Conservation (phyloP, 2,329 filamentous ascomycete species). For the Botrytis cinerea region DNA sequence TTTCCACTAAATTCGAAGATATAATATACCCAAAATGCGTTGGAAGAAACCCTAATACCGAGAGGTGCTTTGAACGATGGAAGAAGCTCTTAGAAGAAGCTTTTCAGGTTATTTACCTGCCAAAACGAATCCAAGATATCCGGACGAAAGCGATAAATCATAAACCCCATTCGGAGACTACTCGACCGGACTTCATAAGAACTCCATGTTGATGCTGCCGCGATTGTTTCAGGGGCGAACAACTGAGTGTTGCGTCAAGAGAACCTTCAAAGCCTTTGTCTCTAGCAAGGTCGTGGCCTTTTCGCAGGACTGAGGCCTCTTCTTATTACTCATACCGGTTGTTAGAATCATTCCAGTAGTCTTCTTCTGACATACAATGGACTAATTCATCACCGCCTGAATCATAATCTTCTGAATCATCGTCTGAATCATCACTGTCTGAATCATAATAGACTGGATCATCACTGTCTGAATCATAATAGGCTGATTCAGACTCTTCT, state of each 20-base stretch:
- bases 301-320: not conserved
- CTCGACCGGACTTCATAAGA: not conserved
- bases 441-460: too few relatives aligned
- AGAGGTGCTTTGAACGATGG: not conserved
- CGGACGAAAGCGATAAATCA: not conserved
- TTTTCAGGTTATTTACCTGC: not conserved
- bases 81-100: not conserved
- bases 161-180: not conserved
- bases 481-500: not conserved
- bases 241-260: not conserved
- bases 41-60: not conserved
- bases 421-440: too few relatives aligned
- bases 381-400: too few relatives aligned
- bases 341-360: not conserved
- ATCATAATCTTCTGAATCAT: not conserved
- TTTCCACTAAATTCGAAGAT: too few relatives aligned
- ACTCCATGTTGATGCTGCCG: not conserved
- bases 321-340: not conserved
- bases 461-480: too few relatives aligned
- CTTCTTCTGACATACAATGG: not conserved
- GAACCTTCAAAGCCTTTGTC: not conserved
- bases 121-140: not conserved
- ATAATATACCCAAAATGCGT: not conserved
- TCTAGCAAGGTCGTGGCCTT: not conserved
- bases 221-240: not conserved